Conservation (phyloP, 2,329 filamentous ascomycete genomes). For the Aspergillus fischeri region DNA sequence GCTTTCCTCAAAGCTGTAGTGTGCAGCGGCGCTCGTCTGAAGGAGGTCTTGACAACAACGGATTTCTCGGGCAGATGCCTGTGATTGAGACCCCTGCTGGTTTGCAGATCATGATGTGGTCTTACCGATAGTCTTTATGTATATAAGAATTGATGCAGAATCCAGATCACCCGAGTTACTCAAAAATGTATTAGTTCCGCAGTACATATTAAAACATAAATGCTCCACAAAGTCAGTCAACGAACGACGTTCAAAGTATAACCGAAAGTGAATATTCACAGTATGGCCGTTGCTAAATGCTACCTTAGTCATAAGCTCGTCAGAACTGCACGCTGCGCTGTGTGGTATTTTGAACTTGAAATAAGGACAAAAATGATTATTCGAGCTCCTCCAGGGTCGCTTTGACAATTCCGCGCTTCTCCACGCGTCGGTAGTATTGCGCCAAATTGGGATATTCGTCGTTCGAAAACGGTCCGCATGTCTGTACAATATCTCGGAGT, state of each 20-base stretch:
- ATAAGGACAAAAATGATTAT: neutral
- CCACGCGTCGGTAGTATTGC: slow-evolving; percentile 37
- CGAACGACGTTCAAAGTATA: neutral
- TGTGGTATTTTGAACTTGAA: neutral
- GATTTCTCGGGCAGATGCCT: slow-evolving; percentile 27
- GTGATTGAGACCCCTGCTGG: neutral
- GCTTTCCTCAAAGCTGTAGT: slow-evolving; percentile 57
- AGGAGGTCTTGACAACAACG: slow-evolving; percentile 30
- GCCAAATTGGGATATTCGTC: slow-evolving; percentile 28
- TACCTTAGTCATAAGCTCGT: neutral
- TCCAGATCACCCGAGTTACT: neutral
- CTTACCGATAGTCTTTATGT: neutral
- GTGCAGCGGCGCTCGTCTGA: slow-evolving; percentile 46
- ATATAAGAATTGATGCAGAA: neutral
- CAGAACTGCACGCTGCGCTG: neutral
- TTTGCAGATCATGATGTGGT: neutral
- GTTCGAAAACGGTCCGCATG: slow-evolving; percentile 18
- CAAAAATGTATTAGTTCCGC: neutral
- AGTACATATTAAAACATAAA: neutral
- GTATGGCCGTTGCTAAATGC: neutral
- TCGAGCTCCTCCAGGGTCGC: slow-evolving; percentile 24
- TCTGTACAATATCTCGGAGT: slow-evolving; percentile 34
- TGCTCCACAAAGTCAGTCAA: neutral
- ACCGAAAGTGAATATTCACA: neutral
- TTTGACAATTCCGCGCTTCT: slow-evolving; percentile 36